Percentiles rank a stretch among this genome's conserved stretches.
Conservation (phyloP, 2,329 filamentous ascomycete species). For the Epichloe glyceriae region DNA sequence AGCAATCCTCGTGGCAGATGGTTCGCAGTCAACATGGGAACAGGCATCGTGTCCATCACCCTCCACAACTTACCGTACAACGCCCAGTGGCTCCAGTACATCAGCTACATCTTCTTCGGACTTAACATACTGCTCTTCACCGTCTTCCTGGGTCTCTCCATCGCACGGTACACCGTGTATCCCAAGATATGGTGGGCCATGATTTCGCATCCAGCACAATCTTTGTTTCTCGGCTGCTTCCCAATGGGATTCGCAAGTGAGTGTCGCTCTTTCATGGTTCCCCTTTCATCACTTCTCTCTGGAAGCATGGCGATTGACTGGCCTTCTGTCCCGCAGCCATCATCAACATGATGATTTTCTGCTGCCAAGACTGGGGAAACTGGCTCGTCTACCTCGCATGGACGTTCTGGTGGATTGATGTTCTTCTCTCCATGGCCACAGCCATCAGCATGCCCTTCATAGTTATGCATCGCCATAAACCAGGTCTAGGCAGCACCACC, state of each 20-base stretch:
- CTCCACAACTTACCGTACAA: conserved; percentile 50
- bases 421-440: conserved; percentile 36
- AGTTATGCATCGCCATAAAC: conserved; percentile 33
- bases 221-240: conserved; percentile 54
- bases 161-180: conserved; percentile 50
- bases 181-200: conserved; percentile 53
- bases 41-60: conserved; percentile 52
- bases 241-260: conserved; percentile 53
- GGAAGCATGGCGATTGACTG: background rate
- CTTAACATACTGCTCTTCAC: conserved; percentile 47
- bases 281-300: background rate
- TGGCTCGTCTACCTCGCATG: conserved; percentile 43
- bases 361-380: conserved; percentile 49
- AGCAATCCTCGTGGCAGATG: conserved; percentile 24
- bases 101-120: conserved; percentile 47
- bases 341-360: conserved; percentile 49
- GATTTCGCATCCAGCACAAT: conserved; percentile 53
- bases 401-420: conserved; percentile 46
- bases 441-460: conserved; percentile 44
- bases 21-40: conserved; percentile 53
- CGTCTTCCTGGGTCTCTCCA: conserved; percentile 37
- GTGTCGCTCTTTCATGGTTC: conserved; percentile 1
- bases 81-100: conserved; percentile 40
- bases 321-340: conserved; percentile 27
- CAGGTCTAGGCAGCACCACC: conserved; percentile 43